phyloP scores from a whole-genome alignment of 225 moss, liverwort and hornwort species.

The Marchantia polymorpha region DNA sequence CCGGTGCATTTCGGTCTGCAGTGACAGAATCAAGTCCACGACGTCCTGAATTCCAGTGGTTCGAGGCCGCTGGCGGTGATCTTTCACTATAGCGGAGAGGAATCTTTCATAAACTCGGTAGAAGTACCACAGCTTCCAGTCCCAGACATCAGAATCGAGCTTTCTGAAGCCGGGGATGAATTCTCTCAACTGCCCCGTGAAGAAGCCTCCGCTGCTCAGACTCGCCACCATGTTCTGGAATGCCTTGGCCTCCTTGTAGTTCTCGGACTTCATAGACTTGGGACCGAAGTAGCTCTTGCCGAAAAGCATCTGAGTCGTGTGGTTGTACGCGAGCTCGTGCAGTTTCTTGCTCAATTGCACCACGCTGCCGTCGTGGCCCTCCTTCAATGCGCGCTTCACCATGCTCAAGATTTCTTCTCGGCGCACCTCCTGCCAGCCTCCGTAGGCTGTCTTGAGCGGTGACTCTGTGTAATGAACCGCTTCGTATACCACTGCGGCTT shows the following conservation, averaged over 20 bases:
- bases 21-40: conserved; percentile 14
- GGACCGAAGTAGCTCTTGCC: conserved; percentile 23
- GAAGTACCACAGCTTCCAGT: conserved; percentile 14
- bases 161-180: background rate
- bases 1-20: conserved; percentile 12
- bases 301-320: conserved; percentile 12
- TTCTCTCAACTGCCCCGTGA: background rate
- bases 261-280: background rate
- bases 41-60: conserved; percentile 1
- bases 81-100: background rate
- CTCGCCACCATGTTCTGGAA: background rate
- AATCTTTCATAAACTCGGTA: conserved; percentile 12
- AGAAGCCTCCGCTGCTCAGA: background rate
- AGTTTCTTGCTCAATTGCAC: conserved; percentile 14
- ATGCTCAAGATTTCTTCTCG: conserved; percentile 22
- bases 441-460: conserved; percentile 12
- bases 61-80: background rate
- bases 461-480: conserved; percentile 17
- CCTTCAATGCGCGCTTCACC: conserved; percentile 15
- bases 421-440: conserved; percentile 19
- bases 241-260: conserved; percentile 9
- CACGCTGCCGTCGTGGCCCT: conserved; percentile 19
- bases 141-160: conserved; percentile 6
- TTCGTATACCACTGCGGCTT: conserved; percentile 18
- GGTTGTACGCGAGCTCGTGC: conserved; percentile 16